Percentiles rank a stretch among this genome's conserved stretches.
Conservation (phyloP, 441 rosid genomes). For the Adansonia gregorii region DNA sequence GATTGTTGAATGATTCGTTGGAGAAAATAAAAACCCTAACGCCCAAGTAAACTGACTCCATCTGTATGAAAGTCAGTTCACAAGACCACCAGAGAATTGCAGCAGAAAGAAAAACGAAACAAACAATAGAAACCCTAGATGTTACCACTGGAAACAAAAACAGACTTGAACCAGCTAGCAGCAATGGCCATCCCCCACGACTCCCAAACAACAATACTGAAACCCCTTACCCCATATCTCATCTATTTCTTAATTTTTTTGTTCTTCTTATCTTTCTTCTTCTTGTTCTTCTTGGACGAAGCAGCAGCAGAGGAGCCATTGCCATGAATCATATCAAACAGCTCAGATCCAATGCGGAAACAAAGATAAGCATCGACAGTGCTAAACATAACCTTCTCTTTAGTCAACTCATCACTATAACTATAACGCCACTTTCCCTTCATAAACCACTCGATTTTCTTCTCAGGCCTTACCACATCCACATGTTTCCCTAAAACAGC, state of each 20-base stretch:
- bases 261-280: not conserved
- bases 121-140: not conserved
- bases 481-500: constrained; percentile 7
- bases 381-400: constrained; percentile 3
- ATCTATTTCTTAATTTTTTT: not conserved
- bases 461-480: not conserved
- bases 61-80: not conserved
- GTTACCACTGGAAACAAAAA: not conserved
- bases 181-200: not conserved
- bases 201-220: not conserved
- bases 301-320: not conserved
- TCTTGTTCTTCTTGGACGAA: not conserved
- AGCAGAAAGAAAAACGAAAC: not conserved
- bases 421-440: not conserved
- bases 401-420: not conserved
- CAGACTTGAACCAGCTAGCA: not conserved
- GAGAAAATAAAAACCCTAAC: not conserved
- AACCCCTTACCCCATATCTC: not conserved
- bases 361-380: constrained; percentile 9
- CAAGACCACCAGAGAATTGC: not conserved
- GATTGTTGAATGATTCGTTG: not conserved
- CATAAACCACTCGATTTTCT: not conserved
- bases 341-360: not conserved
- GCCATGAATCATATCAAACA: not conserved
- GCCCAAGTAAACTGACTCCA: not conserved